These are phyloP conservation scores for Barnettozyma populi DNA, from an alignment of 805 yeast genomes.

Conservation along the genomic window DNA sequence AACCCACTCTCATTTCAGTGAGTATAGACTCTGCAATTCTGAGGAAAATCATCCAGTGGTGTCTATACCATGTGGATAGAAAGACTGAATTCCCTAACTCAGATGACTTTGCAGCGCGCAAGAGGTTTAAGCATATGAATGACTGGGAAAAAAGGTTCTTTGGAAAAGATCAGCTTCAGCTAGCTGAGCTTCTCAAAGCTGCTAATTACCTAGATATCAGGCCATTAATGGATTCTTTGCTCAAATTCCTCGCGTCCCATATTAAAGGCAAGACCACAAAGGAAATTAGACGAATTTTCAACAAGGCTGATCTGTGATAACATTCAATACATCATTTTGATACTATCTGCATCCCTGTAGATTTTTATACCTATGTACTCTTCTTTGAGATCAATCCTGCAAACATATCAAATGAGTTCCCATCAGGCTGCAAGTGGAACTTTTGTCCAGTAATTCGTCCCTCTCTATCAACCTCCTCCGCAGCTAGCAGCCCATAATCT, in stretches of 20 bases:
- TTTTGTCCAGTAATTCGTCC: constrained; percentile 46
- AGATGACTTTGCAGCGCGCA: neutral
- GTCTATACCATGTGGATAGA: neutral
- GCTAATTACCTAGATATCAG: neutral
- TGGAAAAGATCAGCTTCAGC: neutral
- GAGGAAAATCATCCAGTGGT: neutral
- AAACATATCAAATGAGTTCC: constrained; percentile 94
- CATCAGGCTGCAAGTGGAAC: constrained; percentile 88
- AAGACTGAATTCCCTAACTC: neutral
- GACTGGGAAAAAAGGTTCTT: neutral
- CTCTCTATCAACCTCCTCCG: constrained; percentile 51
- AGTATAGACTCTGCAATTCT: neutral
- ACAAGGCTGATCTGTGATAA: neutral
- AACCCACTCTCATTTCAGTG: neutral
- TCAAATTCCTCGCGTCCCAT: neutral
- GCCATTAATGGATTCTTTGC: neutral
- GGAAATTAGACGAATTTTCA: neutral
- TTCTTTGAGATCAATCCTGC: constrained; percentile 73
- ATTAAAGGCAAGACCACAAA: neutral
- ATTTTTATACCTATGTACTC: neutral
- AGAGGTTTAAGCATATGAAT: neutral
- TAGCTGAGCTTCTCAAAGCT: neutral
- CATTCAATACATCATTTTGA: too few relatives aligned
- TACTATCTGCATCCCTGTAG: neutral
- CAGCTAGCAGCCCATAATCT: constrained; percentile 80